These are phyloP conservation scores for Coemansia sp. DNA, from an alignment of 192 early-diverging fungal species.

Conservation along the genomic window DNA sequence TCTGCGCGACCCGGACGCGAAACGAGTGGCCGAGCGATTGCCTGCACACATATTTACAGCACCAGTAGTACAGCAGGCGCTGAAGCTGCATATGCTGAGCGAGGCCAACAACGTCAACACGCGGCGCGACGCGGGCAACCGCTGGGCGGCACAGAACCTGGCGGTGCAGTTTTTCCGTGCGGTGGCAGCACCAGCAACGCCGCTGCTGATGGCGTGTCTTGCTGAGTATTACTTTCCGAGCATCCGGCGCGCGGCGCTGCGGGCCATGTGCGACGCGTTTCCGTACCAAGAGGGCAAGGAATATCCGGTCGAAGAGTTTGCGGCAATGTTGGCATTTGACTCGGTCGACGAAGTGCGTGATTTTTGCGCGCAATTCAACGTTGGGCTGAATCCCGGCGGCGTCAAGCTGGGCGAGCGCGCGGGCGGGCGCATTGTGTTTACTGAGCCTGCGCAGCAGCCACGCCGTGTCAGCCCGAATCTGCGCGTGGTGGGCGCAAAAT, in stretches of 20 bases:
- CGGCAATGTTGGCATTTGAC: slow-evolving; percentile 59
- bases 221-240: slow-evolving; percentile 69
- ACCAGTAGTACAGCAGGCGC: slow-evolving; percentile 64
- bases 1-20: slow-evolving; percentile 66
- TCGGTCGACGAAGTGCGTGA: slow-evolving; percentile 47
- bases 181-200: slow-evolving; percentile 54
- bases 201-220: slow-evolving; percentile 75
- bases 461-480: slow-evolving; percentile 17
- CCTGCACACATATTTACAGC: slow-evolving; percentile 55
- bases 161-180: slow-evolving; percentile 72
- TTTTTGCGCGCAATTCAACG: slow-evolving; percentile 31
- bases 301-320: slow-evolving; percentile 52
- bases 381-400: slow-evolving; percentile 12
- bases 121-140: slow-evolving; percentile 50
- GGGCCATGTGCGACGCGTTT: slow-evolving; percentile 68
- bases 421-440: slow-evolving; percentile 20
- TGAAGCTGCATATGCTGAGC: slow-evolving; percentile 60
- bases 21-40: slow-evolving; percentile 60
- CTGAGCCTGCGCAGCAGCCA: slow-evolving; percentile 24
- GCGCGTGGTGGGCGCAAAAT: slow-evolving; percentile 39
- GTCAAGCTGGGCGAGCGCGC: slow-evolving; percentile 43
- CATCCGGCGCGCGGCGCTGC: slow-evolving; percentile 69
- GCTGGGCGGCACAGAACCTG: slow-evolving; percentile 58
- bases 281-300: slow-evolving; percentile 43
- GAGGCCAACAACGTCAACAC: slow-evolving; percentile 48